Evolutionary conservation across 805 yeast species (phyloP), one percentile per base, ranked within the genome.

Genomic region (Candida glaebosa): DNA sequence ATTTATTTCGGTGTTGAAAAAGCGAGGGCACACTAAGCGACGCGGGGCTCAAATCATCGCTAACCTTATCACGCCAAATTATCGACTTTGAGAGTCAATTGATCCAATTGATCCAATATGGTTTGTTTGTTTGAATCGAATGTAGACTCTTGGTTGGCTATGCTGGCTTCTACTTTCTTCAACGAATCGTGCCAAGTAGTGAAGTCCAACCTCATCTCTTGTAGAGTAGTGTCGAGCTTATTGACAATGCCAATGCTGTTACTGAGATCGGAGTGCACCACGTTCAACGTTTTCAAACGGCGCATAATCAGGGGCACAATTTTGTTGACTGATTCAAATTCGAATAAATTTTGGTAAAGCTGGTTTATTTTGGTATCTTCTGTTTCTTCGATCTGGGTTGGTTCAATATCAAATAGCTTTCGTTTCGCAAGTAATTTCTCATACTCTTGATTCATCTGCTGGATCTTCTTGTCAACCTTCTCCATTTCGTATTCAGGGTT

Each of bases 211-310:
- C 48, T 39, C 39, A 70, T 42, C 10, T 49, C 51, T 3, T 39
- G 42, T 18, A 70, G 34, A n/a, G 54, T 47, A 18, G 43, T 39
- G 38, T 67, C 75, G 10, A 70, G 36, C 3, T 49, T 49, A 3
- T 48, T 44, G 3, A 60, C 54, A 8, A 56, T 47, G 4, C 49
- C 48, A 19, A 63, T 57, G 5, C 61, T 48, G n/a, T 44, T 51
- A 7, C 61, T 65, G 15, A 65, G 38, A 14, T 61, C 65, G 5
- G 57, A 40, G 45, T 70, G 74, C 2, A 66, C 55, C 2, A 45
- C 41, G 40, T 65, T 61, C 33, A 70, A 54, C 2, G 61, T 44
- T 32, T 60, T 58, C 30, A 70, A 54, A 22, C 75, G 41, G 6
- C 40, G 30, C 0, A 67, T 30, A 7, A 67, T 30, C 4, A 50